Percentiles rank a stretch among this genome's conserved stretches.
Conservation (phyloP, 306 rosid species). For the Castanospermum australe region DNA sequence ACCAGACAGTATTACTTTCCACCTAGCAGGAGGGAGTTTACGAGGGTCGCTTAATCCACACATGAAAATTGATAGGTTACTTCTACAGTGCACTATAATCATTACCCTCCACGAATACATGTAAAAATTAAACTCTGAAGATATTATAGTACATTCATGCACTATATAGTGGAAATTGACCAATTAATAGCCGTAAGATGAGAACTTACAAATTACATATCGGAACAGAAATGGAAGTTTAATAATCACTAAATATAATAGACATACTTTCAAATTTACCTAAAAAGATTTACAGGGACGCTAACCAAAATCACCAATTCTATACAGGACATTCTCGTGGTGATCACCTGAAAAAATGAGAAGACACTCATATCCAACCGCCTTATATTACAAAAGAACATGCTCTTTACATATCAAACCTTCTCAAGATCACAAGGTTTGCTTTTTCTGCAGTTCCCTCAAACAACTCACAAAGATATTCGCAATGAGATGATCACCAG, state of each 20-base stretch:
- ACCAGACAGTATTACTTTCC: no score
- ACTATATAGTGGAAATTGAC: no score
- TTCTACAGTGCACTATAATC: no score
- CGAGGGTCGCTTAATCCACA: no score
- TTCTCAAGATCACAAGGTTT: conserved; percentile 44
- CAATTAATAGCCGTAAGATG: no score
- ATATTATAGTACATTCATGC: no score
- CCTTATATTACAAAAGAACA: conserved; percentile 39
- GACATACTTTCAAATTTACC: conserved; percentile 12
- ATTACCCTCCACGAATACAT: no score
- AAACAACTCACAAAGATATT: conserved; percentile 24
- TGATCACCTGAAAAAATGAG: conserved; percentile 37
- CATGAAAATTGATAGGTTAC: no score
- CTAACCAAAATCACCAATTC: conserved; percentile 39
- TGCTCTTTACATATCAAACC: conserved; percentile 44
- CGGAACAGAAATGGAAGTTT: not conserved
- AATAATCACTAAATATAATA: not conserved
- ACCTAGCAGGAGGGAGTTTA: no score
- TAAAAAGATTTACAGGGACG: conserved; percentile 41
- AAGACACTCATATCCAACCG: conserved; percentile 26
- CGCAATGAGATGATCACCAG: conserved; percentile 20
- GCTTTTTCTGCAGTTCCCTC: conserved; percentile 31
- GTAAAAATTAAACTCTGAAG: no score
- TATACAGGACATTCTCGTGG: conserved; percentile 40
- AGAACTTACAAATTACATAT: not conserved